These are phyloP conservation scores for Fabrea salina DNA, from an alignment of 169 alveolate genomes.

Conservation along the genomic window DNA sequence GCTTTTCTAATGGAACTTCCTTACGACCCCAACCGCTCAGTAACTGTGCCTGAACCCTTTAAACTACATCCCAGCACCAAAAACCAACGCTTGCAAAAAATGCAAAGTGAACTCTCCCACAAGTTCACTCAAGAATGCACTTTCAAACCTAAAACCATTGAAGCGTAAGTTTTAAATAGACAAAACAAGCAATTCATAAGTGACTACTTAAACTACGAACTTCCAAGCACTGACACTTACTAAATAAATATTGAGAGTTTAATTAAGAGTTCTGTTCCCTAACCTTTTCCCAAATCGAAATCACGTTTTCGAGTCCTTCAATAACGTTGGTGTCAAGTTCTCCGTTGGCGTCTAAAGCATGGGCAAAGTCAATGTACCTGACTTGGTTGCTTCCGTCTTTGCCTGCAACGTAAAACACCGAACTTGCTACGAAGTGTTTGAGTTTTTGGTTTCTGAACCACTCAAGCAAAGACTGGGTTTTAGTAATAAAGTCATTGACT, in stretches of 20 bases:
- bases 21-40: background rate
- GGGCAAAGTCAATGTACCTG: conserved; percentile 29
- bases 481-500: background rate
- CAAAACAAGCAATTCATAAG: conserved; percentile 2
- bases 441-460: conserved; percentile 18
- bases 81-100: background rate
- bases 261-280: too few species aligned
- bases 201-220: background rate
- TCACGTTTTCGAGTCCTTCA: conserved; percentile 15
- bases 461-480: background rate
- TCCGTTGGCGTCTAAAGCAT: conserved; percentile 27
- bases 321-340: conserved; percentile 12
- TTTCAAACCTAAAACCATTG: conserved; percentile 15
- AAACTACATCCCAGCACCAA: conserved; percentile 6
- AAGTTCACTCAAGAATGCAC: background rate
- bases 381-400: conserved; percentile 1
- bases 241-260: too few species aligned
- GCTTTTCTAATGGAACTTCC: background rate
- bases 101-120: background rate
- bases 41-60: conserved; percentile 16
- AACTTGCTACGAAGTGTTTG: conserved; percentile 7
- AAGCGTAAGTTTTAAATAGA: background rate
- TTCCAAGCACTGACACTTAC: conserved; percentile 3
- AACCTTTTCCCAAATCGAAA: conserved; percentile 25
- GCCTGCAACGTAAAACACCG: conserved; percentile 14